Evolutionary conservation across 2,329 filamentous ascomycete genomes (phyloP), one percentile per base, ranked within the genome.

Genomic region (Paecilomyces sp.): DNA sequence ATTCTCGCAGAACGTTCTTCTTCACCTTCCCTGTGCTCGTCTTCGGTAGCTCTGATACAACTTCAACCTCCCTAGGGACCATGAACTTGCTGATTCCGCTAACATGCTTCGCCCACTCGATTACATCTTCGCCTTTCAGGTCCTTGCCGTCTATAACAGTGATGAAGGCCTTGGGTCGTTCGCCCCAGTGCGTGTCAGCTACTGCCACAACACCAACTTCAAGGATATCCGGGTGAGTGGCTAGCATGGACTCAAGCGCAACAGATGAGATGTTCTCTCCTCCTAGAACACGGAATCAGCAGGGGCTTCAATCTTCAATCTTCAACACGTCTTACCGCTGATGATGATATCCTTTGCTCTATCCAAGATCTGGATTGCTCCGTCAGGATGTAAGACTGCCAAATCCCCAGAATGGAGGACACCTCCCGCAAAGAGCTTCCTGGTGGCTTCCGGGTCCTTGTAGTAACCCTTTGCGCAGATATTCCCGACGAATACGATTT

Each of bases 261-360:
- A 99, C 89, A 0, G 90, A 95, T 2, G 91, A 96, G 63, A 99
- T 97, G 73, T 99, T 99, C 75, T 99, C 94, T 60, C 94, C 94
- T 54, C 93, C 92, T 91, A 61, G 54, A 41, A 13, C 41, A 50
- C 22, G 56, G 60, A 56, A 51, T 58, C 34, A 55, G 50, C n/a
- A 51, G 53, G 30, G 56, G 31, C 36, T 11, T 53, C 60, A 53
- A 54, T 25, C 33, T 15, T 51, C 34, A 31, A 4, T 54, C 12
- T 33, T 47, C 25, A 18, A 51, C 31, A 18, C 12, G 31, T 74
- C 82, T 66, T 79, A 90, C 90, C 90, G 57, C 90, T 95, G 63
- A 99, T 99, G 69, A 99, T 99, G 57, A 99, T 97, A 71, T 99
- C 94, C 79, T 99, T 99, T 13, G 91, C 90, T 22, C 94, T 84